Conservation (phyloP, 2,329 filamentous ascomycete species). For the Hymenoscyphus fructigenus region DNA sequence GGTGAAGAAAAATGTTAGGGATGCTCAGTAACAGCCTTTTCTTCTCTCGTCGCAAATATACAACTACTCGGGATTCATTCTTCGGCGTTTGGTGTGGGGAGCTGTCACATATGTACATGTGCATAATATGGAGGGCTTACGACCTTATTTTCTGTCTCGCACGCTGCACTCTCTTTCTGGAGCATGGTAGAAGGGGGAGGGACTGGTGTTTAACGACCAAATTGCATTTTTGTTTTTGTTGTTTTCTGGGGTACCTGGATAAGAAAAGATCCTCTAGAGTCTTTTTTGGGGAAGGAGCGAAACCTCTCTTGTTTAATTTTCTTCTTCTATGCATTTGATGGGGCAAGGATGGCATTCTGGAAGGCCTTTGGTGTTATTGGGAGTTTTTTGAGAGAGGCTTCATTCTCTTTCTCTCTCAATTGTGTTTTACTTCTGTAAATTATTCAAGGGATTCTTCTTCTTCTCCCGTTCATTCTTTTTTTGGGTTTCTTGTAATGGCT, state of each 20-base stretch:
- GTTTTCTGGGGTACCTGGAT: not conserved
- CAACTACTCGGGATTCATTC: constrained; percentile 1
- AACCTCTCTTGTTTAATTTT: not conserved
- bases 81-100: constrained; percentile 1
- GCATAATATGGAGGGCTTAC: constrained; percentile 5
- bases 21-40: not conserved
- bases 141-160: not conserved
- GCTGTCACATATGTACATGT: constrained; percentile 14
- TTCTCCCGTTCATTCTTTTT: not conserved
- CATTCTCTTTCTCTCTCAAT: too few relatives aligned
- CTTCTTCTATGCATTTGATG: not conserved
- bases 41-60: not conserved
- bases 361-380: not conserved
- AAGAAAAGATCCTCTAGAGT: constrained; percentile 5
- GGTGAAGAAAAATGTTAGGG: constrained; percentile 57
- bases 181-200: not conserved
- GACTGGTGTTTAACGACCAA: not conserved
- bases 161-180: not conserved
- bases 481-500: not conserved
- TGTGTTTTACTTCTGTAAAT: not conserved
- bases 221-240: not conserved
- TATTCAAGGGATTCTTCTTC: not conserved
- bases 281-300: not conserved
- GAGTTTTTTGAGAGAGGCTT: not conserved
- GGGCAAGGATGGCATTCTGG: not conserved